phyloP scores from a whole-genome alignment of 805 yeast species.

The Barnettozyma vustinii region DNA sequence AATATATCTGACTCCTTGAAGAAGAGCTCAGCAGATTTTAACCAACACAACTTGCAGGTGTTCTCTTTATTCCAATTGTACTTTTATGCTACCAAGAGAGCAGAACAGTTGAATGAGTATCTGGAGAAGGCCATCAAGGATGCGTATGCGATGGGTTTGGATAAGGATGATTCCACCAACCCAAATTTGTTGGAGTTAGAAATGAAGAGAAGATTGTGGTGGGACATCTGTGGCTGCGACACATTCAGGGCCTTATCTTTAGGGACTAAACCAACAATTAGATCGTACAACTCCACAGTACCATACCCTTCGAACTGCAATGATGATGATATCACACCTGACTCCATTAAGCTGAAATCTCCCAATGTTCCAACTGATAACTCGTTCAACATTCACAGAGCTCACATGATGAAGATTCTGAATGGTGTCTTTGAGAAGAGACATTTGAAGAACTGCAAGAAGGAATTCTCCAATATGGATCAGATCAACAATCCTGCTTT shows the following conservation, averaged over 20 bases:
- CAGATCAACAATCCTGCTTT: constrained; percentile 16
- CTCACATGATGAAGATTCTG: constrained; percentile 24
- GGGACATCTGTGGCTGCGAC: constrained; percentile 28
- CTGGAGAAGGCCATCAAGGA: constrained; percentile 21
- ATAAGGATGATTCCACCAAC: constrained; percentile 22
- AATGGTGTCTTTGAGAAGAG: constrained; percentile 24
- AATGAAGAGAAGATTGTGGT: constrained; percentile 29
- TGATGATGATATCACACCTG: constrained; percentile 26
- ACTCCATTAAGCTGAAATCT: constrained; percentile 18
- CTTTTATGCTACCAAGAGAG: constrained; percentile 26
- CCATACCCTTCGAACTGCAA: constrained; percentile 30
- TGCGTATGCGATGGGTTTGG: constrained; percentile 22
- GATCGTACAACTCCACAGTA: constrained; percentile 22
- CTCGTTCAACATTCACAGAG: constrained; percentile 25
- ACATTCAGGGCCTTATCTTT: constrained; percentile 23
- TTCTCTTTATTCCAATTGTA: constrained; percentile 26
- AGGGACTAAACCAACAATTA: constrained; percentile 21
- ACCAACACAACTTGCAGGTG: constrained; percentile 20
- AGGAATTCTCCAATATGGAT: constrained; percentile 15
- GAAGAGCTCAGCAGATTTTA: constrained; percentile 13
- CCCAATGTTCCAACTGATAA: constrained; percentile 23
- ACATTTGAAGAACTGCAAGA: constrained; percentile 12
- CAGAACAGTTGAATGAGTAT: constrained; percentile 21
- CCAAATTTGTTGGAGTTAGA: constrained; percentile 24
- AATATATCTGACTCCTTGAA: constrained; percentile 15